Percentiles rank a stretch among this genome's conserved stretches.
These are phyloP conservation scores for Larix sibirica DNA, from an alignment of 83 land plant genomes.

Conservation along the genomic window DNA sequence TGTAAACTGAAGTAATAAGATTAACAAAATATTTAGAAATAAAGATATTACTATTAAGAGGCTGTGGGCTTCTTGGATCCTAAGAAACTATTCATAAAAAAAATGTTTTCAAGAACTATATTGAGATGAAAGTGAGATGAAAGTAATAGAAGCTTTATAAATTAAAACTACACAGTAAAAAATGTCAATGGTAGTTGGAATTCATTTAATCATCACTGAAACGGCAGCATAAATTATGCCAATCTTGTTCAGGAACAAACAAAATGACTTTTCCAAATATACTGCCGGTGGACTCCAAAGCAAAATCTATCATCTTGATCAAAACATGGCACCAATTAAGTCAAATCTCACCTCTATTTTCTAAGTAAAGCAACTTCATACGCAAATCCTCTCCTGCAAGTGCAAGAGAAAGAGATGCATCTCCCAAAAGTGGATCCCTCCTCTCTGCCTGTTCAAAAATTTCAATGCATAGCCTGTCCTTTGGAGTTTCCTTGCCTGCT, in stretches of 20 bases:
- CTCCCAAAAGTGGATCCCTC: slow-evolving; percentile 54
- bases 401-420: slow-evolving; percentile 70
- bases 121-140: no score
- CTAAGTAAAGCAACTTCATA: slow-evolving; percentile 65
- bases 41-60: no score
- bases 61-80: no score
- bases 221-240: not conserved
- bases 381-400: slow-evolving; percentile 68
- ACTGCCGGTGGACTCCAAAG: not conserved
- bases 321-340: not conserved
- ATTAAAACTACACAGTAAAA: not conserved
- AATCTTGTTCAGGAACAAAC: not conserved
- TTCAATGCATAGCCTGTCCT: slow-evolving; percentile 76
- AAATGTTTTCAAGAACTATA: no score
- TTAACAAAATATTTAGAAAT: no score
- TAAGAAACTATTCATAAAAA: no score
- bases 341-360: slow-evolving; percentile 72
- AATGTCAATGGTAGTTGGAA: not conserved
- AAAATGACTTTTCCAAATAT: not conserved
- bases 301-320: not conserved
- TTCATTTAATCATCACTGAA: not conserved
- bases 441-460: slow-evolving; percentile 69
- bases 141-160: no score
- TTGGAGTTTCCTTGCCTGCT: slow-evolving; percentile 51
- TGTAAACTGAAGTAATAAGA: not conserved